Conservation (phyloP, 2,329 filamentous ascomycete genomes). For the Talaromyces islandicus region DNA sequence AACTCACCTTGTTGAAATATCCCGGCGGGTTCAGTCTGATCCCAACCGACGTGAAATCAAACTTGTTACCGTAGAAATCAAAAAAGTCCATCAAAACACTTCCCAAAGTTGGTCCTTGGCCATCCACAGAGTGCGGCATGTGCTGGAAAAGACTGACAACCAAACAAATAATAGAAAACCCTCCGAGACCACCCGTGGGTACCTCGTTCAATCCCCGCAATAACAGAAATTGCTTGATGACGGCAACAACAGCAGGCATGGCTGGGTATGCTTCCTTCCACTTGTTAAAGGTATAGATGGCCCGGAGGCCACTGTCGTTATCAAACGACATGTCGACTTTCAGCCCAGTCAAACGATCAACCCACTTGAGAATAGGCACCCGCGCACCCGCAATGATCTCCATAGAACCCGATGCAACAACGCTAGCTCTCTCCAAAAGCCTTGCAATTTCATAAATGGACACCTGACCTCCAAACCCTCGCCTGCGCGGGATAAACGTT, state of each 20-base stretch:
- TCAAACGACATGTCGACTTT: slow-evolving; percentile 94
- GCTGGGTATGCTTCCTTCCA: slow-evolving; percentile 78
- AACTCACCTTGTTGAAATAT: slow-evolving; percentile 66
- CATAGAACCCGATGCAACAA: slow-evolving; percentile 52
- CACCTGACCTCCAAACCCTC: slow-evolving; percentile 25
- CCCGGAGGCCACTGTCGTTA: slow-evolving; percentile 73
- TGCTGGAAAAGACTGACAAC: slow-evolving; percentile 83
- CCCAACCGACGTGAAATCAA: slow-evolving; percentile 63
- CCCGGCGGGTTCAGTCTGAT: slow-evolving; percentile 71
- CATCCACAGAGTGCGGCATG: slow-evolving; percentile 63
- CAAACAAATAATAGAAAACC: slow-evolving; percentile 89
- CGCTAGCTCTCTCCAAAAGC: slow-evolving; percentile 33
- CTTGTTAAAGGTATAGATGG: slow-evolving; percentile 69
- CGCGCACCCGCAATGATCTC: slow-evolving; percentile 69
- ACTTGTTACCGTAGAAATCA: slow-evolving; percentile 78
- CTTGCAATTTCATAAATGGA: slow-evolving; percentile 55
- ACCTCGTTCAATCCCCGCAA: slow-evolving; percentile 92
- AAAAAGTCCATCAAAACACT: slow-evolving; percentile 82
- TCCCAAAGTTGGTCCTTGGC: slow-evolving; percentile 65
- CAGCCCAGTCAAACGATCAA: slow-evolving; percentile 69
- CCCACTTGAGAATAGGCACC: slow-evolving; percentile 88
- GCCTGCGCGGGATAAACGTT: slow-evolving; percentile 45
- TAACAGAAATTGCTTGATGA: slow-evolving; percentile 87
- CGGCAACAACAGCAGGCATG: slow-evolving; percentile 77
- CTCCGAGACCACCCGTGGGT: slow-evolving; percentile 81